phyloP scores from a whole-genome alignment of 192 early-diverging fungal genomes.

The Mortierella hygrophila region DNA sequence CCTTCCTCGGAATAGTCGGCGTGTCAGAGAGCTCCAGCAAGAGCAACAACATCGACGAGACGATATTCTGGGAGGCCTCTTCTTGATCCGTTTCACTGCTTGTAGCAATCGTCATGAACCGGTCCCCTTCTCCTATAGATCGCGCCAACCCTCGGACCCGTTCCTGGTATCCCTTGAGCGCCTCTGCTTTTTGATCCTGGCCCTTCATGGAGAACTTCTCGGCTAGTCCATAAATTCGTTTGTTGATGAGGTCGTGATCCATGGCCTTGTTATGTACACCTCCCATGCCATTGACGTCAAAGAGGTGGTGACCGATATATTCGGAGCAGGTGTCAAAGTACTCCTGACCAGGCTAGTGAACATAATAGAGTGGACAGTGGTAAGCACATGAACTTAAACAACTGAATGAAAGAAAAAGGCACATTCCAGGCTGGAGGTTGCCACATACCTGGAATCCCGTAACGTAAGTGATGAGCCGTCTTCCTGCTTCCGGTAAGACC shows the following conservation, averaged over 20 bases:
- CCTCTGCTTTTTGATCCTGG: slow-evolving; percentile 31
- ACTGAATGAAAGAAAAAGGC: neutral
- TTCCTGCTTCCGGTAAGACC: slow-evolving; percentile 25
- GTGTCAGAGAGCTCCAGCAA: slow-evolving; percentile 42
- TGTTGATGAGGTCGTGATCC: slow-evolving; percentile 31
- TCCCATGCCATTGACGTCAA: slow-evolving; percentile 31
- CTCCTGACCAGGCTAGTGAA: slow-evolving; percentile 11
- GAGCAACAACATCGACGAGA: slow-evolving; percentile 27
- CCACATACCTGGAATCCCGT: slow-evolving; percentile 40
- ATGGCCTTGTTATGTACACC: slow-evolving; percentile 36
- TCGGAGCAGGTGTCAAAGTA: slow-evolving; percentile 35
- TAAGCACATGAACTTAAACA: neutral
- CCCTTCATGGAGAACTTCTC: slow-evolving; percentile 38
- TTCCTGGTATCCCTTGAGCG: slow-evolving; percentile 13
- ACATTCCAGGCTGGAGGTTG: neutral
- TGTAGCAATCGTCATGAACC: neutral
- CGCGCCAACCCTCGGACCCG: slow-evolving; percentile 9
- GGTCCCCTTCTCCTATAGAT: slow-evolving; percentile 17
- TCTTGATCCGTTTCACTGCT: slow-evolving; percentile 29
- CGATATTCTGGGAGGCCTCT: slow-evolving; percentile 32
- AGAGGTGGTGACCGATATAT: slow-evolving; percentile 35
- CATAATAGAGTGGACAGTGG: neutral
- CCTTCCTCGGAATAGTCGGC: slow-evolving; percentile 18
- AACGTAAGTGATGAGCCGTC: slow-evolving; percentile 16
- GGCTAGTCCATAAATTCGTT: slow-evolving; percentile 18